Evolutionary conservation across 169 alveolate genomes (phyloP), one percentile per base, ranked within the genome.

Genomic region (Cryptosporidium sp.): DNA sequence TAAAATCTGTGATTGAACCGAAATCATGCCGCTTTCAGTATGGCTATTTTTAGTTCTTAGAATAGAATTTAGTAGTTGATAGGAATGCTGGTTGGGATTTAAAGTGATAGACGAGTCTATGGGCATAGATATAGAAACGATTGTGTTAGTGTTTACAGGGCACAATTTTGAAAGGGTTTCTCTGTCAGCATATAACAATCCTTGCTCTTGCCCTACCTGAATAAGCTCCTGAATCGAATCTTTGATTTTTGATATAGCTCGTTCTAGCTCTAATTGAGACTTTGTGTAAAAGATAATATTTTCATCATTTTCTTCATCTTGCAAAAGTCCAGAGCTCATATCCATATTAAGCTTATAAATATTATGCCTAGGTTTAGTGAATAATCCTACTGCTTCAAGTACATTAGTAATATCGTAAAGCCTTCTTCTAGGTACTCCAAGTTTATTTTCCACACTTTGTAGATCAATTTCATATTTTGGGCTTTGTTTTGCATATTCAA

Each of bases 401-500:
- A 80, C 89, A 35, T 80, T 80, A 10, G 89, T 80, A 29, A 80
- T 80, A 44, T 80, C 89, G 65, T 80, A 80, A 26, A 80, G 68
- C 48, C 89, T 80, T 67, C 89, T 80, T 45, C 89, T 80, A 23
- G 89, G 89, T 0, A 80, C 89, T 6, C 89, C 89, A 8, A 80
- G 62, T 67, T 80, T 80, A 26, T 45, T 62, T 48, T 80, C 89
- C 0, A 80, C 68, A 44, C 33, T 51, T 51, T 80, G 89, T 42
- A 80, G 31, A 29, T 80, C 89, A 45, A 80, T 80, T 65, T 80
- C 89, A 62, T 60, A 61, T 42, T 80, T 65, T 26, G 80, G 89
- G 26, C 62, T 80, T 48, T 80, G 89, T 31, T 44, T 80, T 14
- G 89, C 89, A 60, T 67, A 80, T 21, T 80, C 75, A 61, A 80